phyloP scores from a whole-genome alignment of 257 asterid species.

The Primulina huaijiensis region DNA sequence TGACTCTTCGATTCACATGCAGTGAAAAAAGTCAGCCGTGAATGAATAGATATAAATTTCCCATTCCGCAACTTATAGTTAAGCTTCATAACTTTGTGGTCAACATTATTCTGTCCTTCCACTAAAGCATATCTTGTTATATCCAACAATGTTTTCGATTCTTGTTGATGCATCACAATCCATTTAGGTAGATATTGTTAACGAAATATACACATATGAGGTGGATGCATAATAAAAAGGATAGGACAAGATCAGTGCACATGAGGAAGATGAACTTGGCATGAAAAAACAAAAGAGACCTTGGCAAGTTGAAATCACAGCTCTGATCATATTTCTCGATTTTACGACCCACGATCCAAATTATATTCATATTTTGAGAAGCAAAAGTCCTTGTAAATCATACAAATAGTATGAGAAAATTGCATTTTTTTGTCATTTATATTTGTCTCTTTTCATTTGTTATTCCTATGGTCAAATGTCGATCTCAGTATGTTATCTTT shows the following conservation, averaged over 20 bases:
- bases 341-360: not conserved
- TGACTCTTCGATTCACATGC: too few relatives aligned
- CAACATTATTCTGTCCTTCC: not conserved
- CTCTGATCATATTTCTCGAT: not conserved
- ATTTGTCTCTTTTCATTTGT: too few relatives aligned
- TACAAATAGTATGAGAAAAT: too few relatives aligned
- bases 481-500: too few relatives aligned
- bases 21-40: too few relatives aligned
- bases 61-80: not conserved
- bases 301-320: not conserved
- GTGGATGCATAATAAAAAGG: not conserved
- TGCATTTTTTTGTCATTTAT: too few relatives aligned
- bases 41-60: not conserved
- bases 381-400: too few relatives aligned
- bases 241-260: not conserved
- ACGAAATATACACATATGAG: not conserved
- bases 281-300: not conserved
- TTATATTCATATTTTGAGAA: too few relatives aligned
- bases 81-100: not conserved
- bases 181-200: not conserved
- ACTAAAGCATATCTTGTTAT: not conserved
- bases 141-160: not conserved
- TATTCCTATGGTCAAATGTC: too few relatives aligned
- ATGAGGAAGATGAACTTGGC: not conserved
- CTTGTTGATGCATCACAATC: not conserved